These are phyloP conservation scores for Ceratopteris richardii DNA, from an alignment of 75 land plant species.

Conservation along the genomic window DNA sequence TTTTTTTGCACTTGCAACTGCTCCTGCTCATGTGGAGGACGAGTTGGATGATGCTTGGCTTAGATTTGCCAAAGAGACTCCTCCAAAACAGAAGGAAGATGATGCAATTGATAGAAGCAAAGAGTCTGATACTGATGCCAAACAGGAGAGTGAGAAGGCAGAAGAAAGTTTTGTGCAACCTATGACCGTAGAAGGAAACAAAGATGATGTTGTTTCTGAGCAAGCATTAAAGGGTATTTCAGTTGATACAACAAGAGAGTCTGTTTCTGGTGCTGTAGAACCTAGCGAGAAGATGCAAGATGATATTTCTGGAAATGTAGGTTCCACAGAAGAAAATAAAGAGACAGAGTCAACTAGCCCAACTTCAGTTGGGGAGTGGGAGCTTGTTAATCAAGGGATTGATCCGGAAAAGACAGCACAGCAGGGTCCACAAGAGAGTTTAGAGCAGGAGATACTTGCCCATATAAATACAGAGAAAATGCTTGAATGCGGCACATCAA, in stretches of 20 bases:
- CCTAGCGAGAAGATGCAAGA: background rate
- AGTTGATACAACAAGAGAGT: background rate
- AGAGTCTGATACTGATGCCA: background rate
- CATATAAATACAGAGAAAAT: background rate
- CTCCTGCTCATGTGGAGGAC: conserved; percentile 99
- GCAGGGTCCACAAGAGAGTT: conserved; percentile 4
- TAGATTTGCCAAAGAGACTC: conserved; percentile 69
- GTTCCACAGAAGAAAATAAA: background rate
- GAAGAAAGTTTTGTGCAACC: background rate
- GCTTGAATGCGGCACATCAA: background rate
- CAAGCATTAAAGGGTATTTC: background rate
- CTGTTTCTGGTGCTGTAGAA: too few relatives aligned
- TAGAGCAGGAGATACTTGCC: conserved; percentile 7
- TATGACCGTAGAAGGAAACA: background rate
- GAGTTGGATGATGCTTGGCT: conserved; percentile 93
- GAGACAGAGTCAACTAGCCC: conserved; percentile 2
- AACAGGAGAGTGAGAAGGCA: conserved; percentile 1
- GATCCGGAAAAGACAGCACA: conserved; percentile 3
- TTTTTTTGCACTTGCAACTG: conserved; percentile 97
- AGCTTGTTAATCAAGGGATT: conserved; percentile 11
- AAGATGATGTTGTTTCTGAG: background rate
- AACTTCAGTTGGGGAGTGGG: conserved; percentile 10
- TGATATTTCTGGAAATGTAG: too few relatives aligned
- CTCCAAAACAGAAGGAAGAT: conserved; percentile 10
- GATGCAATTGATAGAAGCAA: conserved; percentile 1